Evolutionary conservation across 2,329 filamentous ascomycete species (phyloP).

Genomic region (Balansia obtecta): DNA sequence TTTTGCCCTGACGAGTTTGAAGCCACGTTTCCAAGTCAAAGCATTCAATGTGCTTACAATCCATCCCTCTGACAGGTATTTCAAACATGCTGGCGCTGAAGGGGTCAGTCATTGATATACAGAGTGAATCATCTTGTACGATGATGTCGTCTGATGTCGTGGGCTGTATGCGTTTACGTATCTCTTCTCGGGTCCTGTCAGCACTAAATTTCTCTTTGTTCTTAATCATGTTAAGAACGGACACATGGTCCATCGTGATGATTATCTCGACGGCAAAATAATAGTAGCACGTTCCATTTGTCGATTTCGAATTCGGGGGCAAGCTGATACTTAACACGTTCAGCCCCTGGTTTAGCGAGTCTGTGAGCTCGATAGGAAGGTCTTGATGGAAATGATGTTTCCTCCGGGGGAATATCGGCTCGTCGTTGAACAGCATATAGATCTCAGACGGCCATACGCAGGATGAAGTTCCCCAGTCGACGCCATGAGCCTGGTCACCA

Average conservation of each 20-base stretch:
- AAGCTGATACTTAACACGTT: constrained; percentile 50
- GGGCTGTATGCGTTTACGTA: constrained; percentile 35
- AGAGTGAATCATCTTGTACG: constrained; percentile 42
- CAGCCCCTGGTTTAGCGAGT: constrained; percentile 38
- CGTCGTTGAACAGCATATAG: constrained; percentile 55
- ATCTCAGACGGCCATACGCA: constrained; percentile 60
- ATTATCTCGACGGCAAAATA: constrained; percentile 61
- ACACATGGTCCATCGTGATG: constrained; percentile 36
- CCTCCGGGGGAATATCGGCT: constrained; percentile 44
- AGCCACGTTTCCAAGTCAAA: constrained; percentile 84
- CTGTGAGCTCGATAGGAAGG: constrained; percentile 62
- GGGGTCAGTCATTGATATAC: constrained; percentile 51
- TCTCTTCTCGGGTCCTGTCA: constrained; percentile 39
- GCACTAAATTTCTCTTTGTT: constrained; percentile 26
- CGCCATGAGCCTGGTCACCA: constrained; percentile 7
- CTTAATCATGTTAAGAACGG: constrained; percentile 28
- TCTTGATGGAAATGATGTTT: constrained; percentile 66
- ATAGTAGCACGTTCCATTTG: constrained; percentile 22
- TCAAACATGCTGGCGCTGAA: constrained; percentile 54
- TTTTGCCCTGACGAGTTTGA: constrained; percentile 43
- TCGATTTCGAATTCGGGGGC: constrained; percentile 15
- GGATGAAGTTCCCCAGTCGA: constrained; percentile 48
- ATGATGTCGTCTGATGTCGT: constrained; percentile 44
- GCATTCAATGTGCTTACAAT: constrained; percentile 71
- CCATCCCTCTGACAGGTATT: constrained; percentile 55